Evolutionary conservation across 1,284 basidiomycete species (phyloP).

Genomic region (Phenoliferia sp.): DNA sequence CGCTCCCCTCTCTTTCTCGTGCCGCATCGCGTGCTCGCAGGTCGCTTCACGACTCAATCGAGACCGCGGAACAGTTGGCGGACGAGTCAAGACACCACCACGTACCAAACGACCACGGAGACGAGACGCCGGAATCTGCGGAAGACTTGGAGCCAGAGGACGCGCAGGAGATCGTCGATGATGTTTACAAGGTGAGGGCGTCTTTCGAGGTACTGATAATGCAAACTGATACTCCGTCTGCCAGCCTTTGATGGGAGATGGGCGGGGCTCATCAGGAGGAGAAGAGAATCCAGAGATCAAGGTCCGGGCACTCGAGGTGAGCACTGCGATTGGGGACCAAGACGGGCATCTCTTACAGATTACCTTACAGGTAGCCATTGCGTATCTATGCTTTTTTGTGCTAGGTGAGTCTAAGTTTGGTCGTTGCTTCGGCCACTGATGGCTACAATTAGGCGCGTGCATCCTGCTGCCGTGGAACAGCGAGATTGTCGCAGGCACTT

Average conservation of each 20-base stretch:
- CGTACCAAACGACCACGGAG: slow-evolving; percentile 1
- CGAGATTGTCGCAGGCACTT: slow-evolving; percentile 30
- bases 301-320: neutral
- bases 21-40: neutral
- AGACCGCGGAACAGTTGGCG: slow-evolving; percentile 10
- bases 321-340: neutral
- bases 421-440: neutral
- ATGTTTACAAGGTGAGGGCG: slow-evolving; percentile 29
- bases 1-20: neutral
- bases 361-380: slow-evolving; percentile 19
- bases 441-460: slow-evolving; percentile 14
- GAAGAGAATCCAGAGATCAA: neutral
- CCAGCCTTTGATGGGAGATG: slow-evolving; percentile 24
- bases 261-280: neutral
- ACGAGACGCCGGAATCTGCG: slow-evolving; percentile 3
- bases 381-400: slow-evolving; percentile 26
- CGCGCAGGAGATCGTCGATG: slow-evolving; percentile 16
- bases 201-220: no score
- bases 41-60: neutral
- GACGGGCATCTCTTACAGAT: slow-evolving; percentile 4
- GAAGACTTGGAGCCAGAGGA: slow-evolving; percentile 20
- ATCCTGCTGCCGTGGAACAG: slow-evolving; percentile 32
- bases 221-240: no score
- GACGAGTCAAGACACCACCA: neutral
- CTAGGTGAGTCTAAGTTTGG: slow-evolving; percentile 3